These are phyloP conservation scores for Sporothrix dimorphospora DNA, from an alignment of 2,329 filamentous ascomycete species.

Conservation along the genomic window DNA sequence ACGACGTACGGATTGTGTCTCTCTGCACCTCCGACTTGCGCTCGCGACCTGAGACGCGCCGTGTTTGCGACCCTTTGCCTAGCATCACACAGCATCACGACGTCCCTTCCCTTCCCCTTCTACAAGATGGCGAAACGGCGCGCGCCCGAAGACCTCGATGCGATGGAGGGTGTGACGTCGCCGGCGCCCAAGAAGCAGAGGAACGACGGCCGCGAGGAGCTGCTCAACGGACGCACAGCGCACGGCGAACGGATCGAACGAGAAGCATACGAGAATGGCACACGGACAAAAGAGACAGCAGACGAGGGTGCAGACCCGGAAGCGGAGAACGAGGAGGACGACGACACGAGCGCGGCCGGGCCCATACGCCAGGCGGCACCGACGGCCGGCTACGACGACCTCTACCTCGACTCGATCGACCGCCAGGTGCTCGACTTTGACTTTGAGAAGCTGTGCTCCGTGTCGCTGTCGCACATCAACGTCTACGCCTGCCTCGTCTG, in stretches of 20 bases:
- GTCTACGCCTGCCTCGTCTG: conserved; percentile 97
- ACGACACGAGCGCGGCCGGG: conserved; percentile 48
- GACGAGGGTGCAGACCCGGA: conserved; percentile 38
- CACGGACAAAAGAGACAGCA: conserved; percentile 27
- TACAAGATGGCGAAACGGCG: conserved; percentile 53
- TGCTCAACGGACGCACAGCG: conserved; percentile 8
- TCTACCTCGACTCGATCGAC: conserved; percentile 97
- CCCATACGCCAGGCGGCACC: conserved; percentile 74
- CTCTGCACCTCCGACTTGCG: neutral
- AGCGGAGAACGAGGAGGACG: conserved; percentile 44
- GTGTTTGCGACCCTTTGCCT: neutral
- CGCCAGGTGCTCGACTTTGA: conserved; percentile 94
- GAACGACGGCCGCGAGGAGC: conserved; percentile 32
- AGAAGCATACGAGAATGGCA: neutral
- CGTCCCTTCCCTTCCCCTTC: neutral
- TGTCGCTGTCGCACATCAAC: conserved; percentile 96
- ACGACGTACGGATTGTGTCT: neutral
- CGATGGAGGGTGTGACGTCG: conserved; percentile 57
- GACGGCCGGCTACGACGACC: conserved; percentile 85
- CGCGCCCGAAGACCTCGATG: conserved; percentile 63
- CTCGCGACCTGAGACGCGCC: neutral
- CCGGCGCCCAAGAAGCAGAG: conserved; percentile 59
- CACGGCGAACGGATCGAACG: conserved; percentile 31
- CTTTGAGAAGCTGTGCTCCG: conserved; percentile 96
- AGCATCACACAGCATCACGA: no score